phyloP scores from a whole-genome alignment of 75 land plant species.

The Cupressus sempervirens region DNA sequence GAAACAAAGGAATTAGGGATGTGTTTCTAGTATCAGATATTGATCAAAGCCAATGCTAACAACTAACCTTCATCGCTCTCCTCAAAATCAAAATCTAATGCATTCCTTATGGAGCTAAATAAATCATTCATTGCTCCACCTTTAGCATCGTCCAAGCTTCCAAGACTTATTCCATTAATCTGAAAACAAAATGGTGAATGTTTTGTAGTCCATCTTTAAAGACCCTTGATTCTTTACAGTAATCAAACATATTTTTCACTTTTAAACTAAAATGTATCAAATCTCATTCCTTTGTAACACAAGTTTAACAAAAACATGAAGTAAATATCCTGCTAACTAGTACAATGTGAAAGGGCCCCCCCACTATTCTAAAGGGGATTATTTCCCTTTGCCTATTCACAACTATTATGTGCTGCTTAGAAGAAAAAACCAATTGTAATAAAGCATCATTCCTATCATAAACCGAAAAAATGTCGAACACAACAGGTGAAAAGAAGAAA shows the following conservation, averaged over 20 bases:
- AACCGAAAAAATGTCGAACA: background rate
- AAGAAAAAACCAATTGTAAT: background rate
- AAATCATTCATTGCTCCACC: conserved; percentile 59
- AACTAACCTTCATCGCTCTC: conserved; percentile 76
- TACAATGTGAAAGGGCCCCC: background rate
- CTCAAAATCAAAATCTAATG: conserved; percentile 92
- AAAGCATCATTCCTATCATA: background rate
- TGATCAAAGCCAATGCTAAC: background rate
- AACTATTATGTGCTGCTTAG: background rate
- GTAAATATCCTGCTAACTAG: background rate
- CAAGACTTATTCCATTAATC: conserved; percentile 68
- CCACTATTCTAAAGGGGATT: no score
- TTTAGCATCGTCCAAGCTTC: conserved; percentile 87
- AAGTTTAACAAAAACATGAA: background rate
- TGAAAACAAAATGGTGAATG: conserved; percentile 23
- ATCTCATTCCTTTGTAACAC: background rate
- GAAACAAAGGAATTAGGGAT: background rate
- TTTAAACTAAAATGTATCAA: background rate
- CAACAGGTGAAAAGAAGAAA: background rate
- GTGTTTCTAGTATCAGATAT: background rate
- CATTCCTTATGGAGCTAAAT: conserved; percentile 66
- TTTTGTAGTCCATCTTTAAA: background rate
- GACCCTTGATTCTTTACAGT: background rate
- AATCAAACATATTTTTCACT: background rate
- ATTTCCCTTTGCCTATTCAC: no score